These are phyloP conservation scores for Platismatia glauca DNA, from an alignment of 495 filamentous ascomycete species.

Conservation along the genomic window DNA sequence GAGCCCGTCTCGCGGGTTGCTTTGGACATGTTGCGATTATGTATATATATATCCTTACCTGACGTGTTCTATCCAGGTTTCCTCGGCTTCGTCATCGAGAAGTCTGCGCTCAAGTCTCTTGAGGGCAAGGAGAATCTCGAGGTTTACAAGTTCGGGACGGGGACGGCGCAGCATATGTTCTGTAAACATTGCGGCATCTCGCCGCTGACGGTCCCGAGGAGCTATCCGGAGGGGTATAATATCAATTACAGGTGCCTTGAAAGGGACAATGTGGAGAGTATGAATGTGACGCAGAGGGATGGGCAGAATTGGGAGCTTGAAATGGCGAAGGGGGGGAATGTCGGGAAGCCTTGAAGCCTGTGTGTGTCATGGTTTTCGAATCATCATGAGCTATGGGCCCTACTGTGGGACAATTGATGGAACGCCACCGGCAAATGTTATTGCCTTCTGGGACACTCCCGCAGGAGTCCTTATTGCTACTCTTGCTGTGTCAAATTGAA, in stretches of 20 bases:
- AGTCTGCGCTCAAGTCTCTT: slow-evolving; percentile 6
- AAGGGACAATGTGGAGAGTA: not conserved
- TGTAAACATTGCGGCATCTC: slow-evolving; percentile 16
- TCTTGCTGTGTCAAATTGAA: not conserved
- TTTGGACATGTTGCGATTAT: too few relatives aligned
- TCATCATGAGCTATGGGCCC: not conserved
- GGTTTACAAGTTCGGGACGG: slow-evolving; percentile 15
- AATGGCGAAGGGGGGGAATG: not conserved
- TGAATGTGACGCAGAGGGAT: slow-evolving; percentile 7
- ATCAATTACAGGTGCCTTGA: slow-evolving; percentile 13
- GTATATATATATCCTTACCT: not conserved
- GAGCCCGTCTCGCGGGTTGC: too few relatives aligned
- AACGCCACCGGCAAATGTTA: not conserved
- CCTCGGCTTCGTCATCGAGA: slow-evolving; percentile 8
- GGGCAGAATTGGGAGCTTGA: slow-evolving; percentile 17
- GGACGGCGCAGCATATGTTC: slow-evolving; percentile 17
- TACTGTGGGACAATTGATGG: not conserved
- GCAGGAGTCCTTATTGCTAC: not conserved
- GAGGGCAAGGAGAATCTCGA: slow-evolving; percentile 3
- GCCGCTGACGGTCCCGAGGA: slow-evolving; percentile 15
- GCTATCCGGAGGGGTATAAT: slow-evolving; percentile 10
- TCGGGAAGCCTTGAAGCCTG: not conserved
- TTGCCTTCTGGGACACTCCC: not conserved
- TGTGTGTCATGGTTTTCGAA: not conserved
- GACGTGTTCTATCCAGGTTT: slow-evolving; percentile 7